These are phyloP conservation scores for Phytophthora palmivora DNA, from an alignment of 352 stramenopile species.

Conservation along the genomic window DNA sequence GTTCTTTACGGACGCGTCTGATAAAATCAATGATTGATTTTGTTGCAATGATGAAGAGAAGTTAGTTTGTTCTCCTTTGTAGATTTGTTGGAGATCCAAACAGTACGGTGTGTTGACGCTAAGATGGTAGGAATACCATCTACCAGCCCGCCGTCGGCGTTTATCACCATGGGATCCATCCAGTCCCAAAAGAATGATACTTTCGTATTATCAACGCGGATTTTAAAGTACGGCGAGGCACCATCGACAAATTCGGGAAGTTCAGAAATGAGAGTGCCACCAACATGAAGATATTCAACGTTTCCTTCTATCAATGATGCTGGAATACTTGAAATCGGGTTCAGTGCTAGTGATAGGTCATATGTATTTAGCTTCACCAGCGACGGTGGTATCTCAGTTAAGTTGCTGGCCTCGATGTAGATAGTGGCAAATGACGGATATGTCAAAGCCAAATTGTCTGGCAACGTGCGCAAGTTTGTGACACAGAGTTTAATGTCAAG, in stretches of 20 bases:
- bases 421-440: conserved; percentile 35
- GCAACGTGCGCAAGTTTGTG: conserved; percentile 42
- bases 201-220: conserved; percentile 24
- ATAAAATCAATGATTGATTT: neutral
- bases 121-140: conserved; percentile 2
- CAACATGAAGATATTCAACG: conserved; percentile 16
- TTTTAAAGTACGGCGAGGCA: conserved; percentile 5
- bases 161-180: conserved; percentile 21
- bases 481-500: conserved; percentile 39
- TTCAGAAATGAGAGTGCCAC: conserved; percentile 12
- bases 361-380: conserved; percentile 14
- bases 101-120: conserved; percentile 17
- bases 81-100: conserved; percentile 10
- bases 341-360: conserved; percentile 24
- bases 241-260: conserved; percentile 14
- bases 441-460: conserved; percentile 38
- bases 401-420: conserved; percentile 24
- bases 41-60: neutral
- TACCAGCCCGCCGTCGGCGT: neutral
- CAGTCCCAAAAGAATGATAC: conserved; percentile 31
- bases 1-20: neutral
- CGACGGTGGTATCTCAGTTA: conserved; percentile 14
- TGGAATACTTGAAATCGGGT: conserved; percentile 20
- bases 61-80: no score
- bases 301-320: conserved; percentile 19